Percentiles rank a stretch among this genome's conserved stretches.
These are phyloP conservation scores for Diutina rugosa DNA, from an alignment of 1,139 yeast species.

Conservation along the genomic window DNA sequence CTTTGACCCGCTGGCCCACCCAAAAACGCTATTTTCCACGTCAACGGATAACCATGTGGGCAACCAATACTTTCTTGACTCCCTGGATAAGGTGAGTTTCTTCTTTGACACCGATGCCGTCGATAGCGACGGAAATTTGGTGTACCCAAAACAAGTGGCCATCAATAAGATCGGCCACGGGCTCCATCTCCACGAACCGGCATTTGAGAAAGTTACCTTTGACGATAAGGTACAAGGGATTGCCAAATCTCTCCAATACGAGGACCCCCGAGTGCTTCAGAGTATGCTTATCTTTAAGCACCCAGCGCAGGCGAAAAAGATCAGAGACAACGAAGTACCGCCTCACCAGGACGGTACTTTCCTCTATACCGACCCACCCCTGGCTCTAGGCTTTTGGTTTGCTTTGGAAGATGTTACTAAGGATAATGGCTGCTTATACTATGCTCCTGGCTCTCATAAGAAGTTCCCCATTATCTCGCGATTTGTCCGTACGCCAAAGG, in stretches of 20 bases:
- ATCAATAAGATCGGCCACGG: constrained; percentile 78
- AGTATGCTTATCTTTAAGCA: constrained; percentile 76
- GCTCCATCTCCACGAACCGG: constrained; percentile 40
- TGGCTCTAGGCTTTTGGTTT: constrained; percentile 74
- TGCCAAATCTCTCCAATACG: constrained; percentile 37
- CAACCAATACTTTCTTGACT: constrained; percentile 56
- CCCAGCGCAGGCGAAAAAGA: constrained; percentile 31
- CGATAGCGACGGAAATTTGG: constrained; percentile 34
- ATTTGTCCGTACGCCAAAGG: constrained; percentile 34
- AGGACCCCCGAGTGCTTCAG: constrained; percentile 63
- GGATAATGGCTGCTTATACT: constrained; percentile 59
- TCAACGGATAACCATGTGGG: constrained; percentile 57
- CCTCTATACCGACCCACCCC: constrained; percentile 56
- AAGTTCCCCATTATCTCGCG: constrained; percentile 45
- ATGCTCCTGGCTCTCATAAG: constrained; percentile 65
- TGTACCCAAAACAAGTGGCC: constrained; percentile 40
- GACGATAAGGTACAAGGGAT: constrained; percentile 36
- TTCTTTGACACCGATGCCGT: constrained; percentile 69
- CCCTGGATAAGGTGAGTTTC: constrained; percentile 56
- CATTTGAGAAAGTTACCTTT: constrained; percentile 38
- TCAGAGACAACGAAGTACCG: constrained; percentile 57
- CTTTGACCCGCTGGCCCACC: constrained; percentile 48
- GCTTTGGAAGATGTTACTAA: constrained; percentile 65
- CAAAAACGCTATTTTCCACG: constrained; percentile 61
- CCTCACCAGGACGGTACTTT: constrained; percentile 71